A percentile compares a stretch with the other conserved stretches of the same genome.
Conservation (phyloP, 1,284 basidiomycete genomes). For the Golubevia pallescens region DNA sequence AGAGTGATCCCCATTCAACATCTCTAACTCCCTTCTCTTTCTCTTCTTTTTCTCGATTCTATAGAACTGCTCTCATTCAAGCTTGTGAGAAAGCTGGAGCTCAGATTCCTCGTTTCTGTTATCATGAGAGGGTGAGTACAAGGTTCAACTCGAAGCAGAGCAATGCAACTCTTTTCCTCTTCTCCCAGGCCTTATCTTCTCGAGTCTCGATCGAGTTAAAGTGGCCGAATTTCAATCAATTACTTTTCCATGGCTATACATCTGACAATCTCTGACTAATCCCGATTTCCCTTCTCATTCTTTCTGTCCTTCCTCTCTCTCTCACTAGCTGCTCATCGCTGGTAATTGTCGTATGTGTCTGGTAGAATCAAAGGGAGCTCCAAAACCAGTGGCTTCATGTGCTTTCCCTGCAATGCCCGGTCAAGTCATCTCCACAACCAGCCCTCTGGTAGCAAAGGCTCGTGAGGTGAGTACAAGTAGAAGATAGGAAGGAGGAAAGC, state of each 20-base stretch:
- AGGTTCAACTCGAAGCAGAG: neutral
- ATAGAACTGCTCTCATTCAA: conserved; percentile 83
- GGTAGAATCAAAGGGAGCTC: conserved; percentile 3
- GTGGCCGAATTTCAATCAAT: too few species aligned
- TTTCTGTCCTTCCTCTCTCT: too few species aligned
- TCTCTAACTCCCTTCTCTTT: neutral
- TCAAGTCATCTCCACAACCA: neutral
- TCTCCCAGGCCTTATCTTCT: neutral
- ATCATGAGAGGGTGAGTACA: conserved; percentile 9
- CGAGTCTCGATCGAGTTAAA: neutral
- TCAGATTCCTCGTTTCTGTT: conserved; percentile 12
- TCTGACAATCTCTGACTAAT: too few species aligned
- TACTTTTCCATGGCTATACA: too few species aligned
- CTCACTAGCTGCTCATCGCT: conserved; percentile 46
- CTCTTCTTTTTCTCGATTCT: neutral
- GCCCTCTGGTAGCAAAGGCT: neutral
- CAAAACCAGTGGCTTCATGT: conserved; percentile 2
- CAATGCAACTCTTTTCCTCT: too few species aligned
- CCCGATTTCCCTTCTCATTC: neutral
- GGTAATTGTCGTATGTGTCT: conserved; percentile 59
- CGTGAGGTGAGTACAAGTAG: neutral
- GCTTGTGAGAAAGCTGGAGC: conserved; percentile 73
- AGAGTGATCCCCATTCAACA: neutral
- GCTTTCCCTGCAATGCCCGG: conserved; percentile 1
- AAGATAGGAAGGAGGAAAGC: too few species aligned